Base-by-base conservation (phyloP, 2,329 filamentous ascomycete species). In the Stromatinia cepivora region DNA sequence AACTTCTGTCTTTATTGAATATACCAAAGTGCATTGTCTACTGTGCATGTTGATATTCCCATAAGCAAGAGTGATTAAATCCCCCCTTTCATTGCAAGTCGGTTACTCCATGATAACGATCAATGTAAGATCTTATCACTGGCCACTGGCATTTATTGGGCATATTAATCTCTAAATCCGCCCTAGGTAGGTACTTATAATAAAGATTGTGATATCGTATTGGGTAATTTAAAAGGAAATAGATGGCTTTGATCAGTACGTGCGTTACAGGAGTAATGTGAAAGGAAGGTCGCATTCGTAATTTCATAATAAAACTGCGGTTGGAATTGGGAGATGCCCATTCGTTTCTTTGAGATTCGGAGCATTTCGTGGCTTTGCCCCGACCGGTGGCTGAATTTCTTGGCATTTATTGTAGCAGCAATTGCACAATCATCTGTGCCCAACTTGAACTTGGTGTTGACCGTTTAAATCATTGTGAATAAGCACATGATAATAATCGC, bases 361-460 rank as follows among this genome's bases (percentile, higher is more conserved):
- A 64, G 13, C n/a, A 52, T 42, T 64, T 17, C 39, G 61, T 63
- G 61, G 61, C 61, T 64, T 52, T 52, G 48, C 45, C 61, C 61
- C 48, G n/a, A 52, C 22, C 34, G 25, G 61, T 64, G 61, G 61
- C 61, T 64, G 61, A 52, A 52, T 8, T 22, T 11, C 61, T 64
- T 64, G 61, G 46, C 61, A 22, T 42, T 28, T 20, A 17, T 52
- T 17, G 45, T 50, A 20, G 28, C 22, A 50, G 59, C 28, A 28
- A n/a, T n/a, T n/a, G 39, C 15, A 42, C 54, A 57, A 36, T 57
- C 46, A 53, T 53, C 61, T 64, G 61, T 52, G 61, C 46, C 31
- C 61, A 64, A 64, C 46, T 46, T 42, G 11, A 42, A 42, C 39
- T 42, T 52, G 13, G 52, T 34, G 13, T 52, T 52, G 46, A 52